These are phyloP conservation scores for Rubia tinctorum DNA, from an alignment of 305 asterid genomes.

Conservation along the genomic window DNA sequence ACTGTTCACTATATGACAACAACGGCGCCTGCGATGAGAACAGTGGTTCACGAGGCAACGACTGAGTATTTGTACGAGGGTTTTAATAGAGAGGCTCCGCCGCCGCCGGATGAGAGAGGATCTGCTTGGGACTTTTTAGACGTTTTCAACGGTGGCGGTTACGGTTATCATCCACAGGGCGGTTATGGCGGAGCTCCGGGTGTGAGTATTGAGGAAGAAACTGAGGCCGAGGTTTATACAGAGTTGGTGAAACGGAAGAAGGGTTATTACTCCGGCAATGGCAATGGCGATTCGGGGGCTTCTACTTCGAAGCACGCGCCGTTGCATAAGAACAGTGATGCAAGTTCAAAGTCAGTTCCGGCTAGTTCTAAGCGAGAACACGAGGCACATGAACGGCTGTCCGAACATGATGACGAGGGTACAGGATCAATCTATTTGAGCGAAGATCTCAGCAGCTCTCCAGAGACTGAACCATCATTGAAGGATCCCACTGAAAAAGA, in stretches of 20 bases:
- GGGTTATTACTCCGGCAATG: too few species aligned
- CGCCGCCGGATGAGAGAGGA: conserved; percentile 66
- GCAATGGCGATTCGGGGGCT: too few species aligned
- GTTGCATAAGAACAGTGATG: conserved; percentile 25
- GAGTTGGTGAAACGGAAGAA: conserved; percentile 36
- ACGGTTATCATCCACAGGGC: conserved; percentile 36
- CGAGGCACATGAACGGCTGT: conserved; percentile 16
- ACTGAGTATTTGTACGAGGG: conserved; percentile 55
- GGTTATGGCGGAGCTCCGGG: conserved; percentile 33
- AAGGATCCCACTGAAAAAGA: too few species aligned
- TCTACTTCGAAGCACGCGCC: too few species aligned
- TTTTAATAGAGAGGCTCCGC: conserved; percentile 45
- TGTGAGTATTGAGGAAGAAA: too few species aligned
- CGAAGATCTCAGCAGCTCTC: conserved; percentile 51
- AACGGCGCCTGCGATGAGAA: conserved; percentile 52
- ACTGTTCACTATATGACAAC: conserved; percentile 70
- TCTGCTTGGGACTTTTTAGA: conserved; percentile 75
- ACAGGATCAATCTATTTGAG: conserved; percentile 41
- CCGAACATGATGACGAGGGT: conserved; percentile 28
- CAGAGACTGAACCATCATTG: too few species aligned
- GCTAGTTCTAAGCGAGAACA: too few species aligned
- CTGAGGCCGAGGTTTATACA: conserved; percentile 60
- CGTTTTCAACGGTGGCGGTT: conserved; percentile 54
- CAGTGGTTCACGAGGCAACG: conserved; percentile 58
- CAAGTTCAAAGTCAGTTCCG: conserved; percentile 23